phyloP scores from a whole-genome alignment of 2,329 filamentous ascomycete species.

The Ceratocystis lukuohia region DNA sequence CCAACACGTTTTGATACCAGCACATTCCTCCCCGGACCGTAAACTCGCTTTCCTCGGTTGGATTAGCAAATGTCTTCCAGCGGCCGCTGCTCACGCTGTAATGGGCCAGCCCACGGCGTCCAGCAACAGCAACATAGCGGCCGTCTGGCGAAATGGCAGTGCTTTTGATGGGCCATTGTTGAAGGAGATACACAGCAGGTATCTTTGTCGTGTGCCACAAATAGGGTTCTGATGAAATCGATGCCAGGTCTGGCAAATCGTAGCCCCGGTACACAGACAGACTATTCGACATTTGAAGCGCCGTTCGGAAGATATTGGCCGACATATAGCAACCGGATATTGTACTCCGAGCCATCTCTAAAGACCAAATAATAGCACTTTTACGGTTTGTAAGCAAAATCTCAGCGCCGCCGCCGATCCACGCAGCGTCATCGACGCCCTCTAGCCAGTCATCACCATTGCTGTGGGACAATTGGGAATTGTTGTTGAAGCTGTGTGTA shows the following conservation, averaged over 20 bases:
- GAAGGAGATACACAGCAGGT: conserved; percentile 68
- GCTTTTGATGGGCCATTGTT: conserved; percentile 86
- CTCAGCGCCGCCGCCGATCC: conserved; percentile 80
- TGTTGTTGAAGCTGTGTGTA: conserved; percentile 66
- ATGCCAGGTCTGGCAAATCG: conserved; percentile 77
- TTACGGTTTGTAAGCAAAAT: conserved; percentile 58
- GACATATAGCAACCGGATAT: conserved; percentile 82
- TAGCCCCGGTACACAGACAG: conserved; percentile 91
- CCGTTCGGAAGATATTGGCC: conserved; percentile 76
- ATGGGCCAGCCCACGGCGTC: conserved; percentile 77
- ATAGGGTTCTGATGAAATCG: conserved; percentile 80
- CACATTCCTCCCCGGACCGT: conserved; percentile 92
- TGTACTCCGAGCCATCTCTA: conserved; percentile 92
- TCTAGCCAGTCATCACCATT: conserved; percentile 78
- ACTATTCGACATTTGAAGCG: conserved; percentile 76
- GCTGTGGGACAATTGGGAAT: conserved; percentile 45
- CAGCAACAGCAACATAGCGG: conserved; percentile 91
- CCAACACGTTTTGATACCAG: conserved; percentile 92
- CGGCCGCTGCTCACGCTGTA: conserved; percentile 89
- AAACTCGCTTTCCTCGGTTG: conserved; percentile 75
- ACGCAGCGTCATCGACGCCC: conserved; percentile 63
- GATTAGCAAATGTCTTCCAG: conserved; percentile 87
- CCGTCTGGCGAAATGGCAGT: conserved; percentile 84
- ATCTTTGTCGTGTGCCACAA: conserved; percentile 92
- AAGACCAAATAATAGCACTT: conserved; percentile 67